These are phyloP conservation scores for Botrytis hyacinthi DNA, from an alignment of 2,329 filamentous ascomycete species.

Conservation along the genomic window DNA sequence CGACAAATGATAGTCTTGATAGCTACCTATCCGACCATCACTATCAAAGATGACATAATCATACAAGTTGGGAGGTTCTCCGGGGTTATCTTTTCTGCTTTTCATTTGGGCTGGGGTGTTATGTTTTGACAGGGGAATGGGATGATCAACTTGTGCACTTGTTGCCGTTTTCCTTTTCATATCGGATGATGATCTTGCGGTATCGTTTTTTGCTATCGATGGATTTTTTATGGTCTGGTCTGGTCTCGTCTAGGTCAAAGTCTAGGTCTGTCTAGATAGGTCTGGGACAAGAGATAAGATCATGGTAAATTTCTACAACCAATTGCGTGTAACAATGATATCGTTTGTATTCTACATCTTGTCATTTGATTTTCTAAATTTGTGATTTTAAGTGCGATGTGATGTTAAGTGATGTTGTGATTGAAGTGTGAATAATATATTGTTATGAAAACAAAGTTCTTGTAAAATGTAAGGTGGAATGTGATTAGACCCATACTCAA, in stretches of 20 bases:
- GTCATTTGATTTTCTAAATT: slow-evolving; percentile 18
- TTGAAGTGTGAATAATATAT: background rate
- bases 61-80: slow-evolving; percentile 22
- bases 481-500: background rate
- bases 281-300: background rate
- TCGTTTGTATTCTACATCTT: slow-evolving; percentile 37
- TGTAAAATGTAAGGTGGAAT: background rate
- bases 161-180: slow-evolving; percentile 31
- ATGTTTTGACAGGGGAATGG: slow-evolving; percentile 32
- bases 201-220: slow-evolving; percentile 5
- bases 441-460: background rate
- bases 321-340: slow-evolving; percentile 34
- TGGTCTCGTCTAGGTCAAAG: slow-evolving; percentile 14
- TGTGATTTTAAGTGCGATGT: background rate
- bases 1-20: slow-evolving; percentile 23
- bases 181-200: slow-evolving; percentile 14
- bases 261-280: slow-evolving; percentile 12
- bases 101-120: slow-evolving; percentile 36
- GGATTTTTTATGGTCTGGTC: slow-evolving; percentile 13
- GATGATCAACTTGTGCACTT: slow-evolving; percentile 23
- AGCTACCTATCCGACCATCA: slow-evolving; percentile 10
- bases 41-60: slow-evolving; percentile 22
- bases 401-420: background rate
- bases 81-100: slow-evolving; percentile 29
- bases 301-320: slow-evolving; percentile 25